Percentiles rank a stretch among this genome's conserved stretches.
Evolutionary conservation across 345 rosid species (phyloP).

Genomic region (Turnera subulata): DNA sequence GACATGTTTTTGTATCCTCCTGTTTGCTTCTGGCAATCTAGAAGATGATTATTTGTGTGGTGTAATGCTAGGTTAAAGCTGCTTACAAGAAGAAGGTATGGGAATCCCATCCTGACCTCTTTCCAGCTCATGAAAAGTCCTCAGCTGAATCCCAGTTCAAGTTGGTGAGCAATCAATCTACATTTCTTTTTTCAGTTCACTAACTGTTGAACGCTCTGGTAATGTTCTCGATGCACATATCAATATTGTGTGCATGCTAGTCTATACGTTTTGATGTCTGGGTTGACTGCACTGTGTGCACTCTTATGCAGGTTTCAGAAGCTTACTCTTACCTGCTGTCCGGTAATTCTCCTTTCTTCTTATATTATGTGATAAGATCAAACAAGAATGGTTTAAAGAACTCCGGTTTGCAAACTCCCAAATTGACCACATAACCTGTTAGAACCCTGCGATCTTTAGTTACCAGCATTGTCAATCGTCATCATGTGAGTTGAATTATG

Average conservation of each 20-base stretch:
- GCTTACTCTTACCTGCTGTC: constrained; percentile 59
- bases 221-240: too few species aligned
- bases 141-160: constrained; percentile 79
- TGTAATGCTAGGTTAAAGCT: constrained; percentile 53
- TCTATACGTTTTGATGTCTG: background rate
- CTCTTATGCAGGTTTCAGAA: constrained; percentile 61
- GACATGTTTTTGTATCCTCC: too few species aligned
- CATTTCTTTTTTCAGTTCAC: too few species aligned
- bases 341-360: constrained; percentile 39
- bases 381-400: too few species aligned
- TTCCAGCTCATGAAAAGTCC: constrained; percentile 60
- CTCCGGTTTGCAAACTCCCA: constrained; percentile 32
- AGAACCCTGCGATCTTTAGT: constrained; percentile 3
- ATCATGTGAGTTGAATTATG: background rate
- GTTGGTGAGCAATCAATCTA: constrained; percentile 27
- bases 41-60: background rate
- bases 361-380: background rate
- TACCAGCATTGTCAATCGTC: background rate
- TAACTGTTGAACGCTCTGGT: background rate
- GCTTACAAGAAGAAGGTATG: constrained; percentile 82
- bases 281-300: constrained; percentile 9
- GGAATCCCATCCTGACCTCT: constrained; percentile 87
- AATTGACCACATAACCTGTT: constrained; percentile 20
- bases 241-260: background rate
- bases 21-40: too few species aligned